Conservation (phyloP, 1,139 yeast genomes). For the Magnusiomyces ingens region DNA sequence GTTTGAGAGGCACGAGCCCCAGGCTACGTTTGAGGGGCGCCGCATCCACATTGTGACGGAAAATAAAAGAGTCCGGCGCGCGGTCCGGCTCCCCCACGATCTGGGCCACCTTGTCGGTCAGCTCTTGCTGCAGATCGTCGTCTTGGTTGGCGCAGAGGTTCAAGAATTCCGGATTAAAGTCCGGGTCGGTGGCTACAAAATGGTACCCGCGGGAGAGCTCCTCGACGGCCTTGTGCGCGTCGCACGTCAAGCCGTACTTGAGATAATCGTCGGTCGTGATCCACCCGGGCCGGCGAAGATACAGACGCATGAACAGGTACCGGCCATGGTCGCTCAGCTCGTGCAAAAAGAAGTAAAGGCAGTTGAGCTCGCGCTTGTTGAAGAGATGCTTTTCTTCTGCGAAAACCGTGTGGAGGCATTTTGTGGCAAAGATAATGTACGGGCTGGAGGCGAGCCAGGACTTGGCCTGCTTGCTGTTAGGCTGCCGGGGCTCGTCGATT, state of each 20-base stretch:
- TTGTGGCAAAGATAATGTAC: neutral
- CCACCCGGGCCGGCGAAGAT: neutral
- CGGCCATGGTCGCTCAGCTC: neutral
- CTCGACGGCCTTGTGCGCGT: neutral
- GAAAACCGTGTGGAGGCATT: neutral
- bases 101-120: neutral
- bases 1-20: neutral
- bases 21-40: neutral
- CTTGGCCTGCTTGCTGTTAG: too few species aligned
- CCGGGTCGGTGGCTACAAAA: neutral
- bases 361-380: neutral
- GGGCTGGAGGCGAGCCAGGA: neutral
- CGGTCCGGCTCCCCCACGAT: neutral
- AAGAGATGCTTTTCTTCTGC: neutral
- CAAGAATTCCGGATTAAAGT: neutral
- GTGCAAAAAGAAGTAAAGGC: neutral
- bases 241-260: neutral
- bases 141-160: neutral
- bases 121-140: neutral
- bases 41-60: neutral
- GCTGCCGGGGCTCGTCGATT: too few species aligned
- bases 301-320: neutral
- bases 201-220: neutral
- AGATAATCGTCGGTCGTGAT: neutral
- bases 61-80: neutral